These are phyloP conservation scores for Leishmania gerbilli DNA, from an alignment of 208 protist genomes.

Conservation along the genomic window DNA sequence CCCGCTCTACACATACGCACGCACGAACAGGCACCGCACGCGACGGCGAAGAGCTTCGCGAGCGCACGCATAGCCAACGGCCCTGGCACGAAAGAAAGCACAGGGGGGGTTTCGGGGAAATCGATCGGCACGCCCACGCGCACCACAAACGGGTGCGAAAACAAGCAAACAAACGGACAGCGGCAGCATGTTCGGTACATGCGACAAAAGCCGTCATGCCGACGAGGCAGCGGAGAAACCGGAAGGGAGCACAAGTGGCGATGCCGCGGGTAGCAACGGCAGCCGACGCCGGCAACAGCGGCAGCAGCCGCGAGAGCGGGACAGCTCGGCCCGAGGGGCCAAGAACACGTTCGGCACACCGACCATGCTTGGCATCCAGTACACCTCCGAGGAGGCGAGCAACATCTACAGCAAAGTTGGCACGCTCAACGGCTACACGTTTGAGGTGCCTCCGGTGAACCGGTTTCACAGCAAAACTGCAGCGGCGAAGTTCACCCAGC, in stretches of 20 bases:
- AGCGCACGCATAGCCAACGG: neutral
- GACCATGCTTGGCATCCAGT: constrained; percentile 77
- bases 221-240: constrained; percentile 7
- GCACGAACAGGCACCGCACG: neutral
- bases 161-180: too few species aligned
- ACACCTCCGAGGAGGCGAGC: constrained; percentile 66
- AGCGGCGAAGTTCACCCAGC: constrained; percentile 72
- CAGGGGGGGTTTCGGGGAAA: neutral
- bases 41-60: neutral
- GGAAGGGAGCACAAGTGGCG: neutral
- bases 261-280: neutral
- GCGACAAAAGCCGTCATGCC: constrained; percentile 18
- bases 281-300: neutral
- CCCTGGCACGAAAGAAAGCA: neutral
- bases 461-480: constrained; percentile 82
- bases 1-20: neutral
- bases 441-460: constrained; percentile 76
- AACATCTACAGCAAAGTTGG: constrained; percentile 79
- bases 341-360: constrained; percentile 41
- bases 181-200: constrained; percentile 19
- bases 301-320: constrained; percentile 8
- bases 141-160: neutral
- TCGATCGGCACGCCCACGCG: neutral
- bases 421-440: constrained; percentile 77
- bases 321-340: neutral